A percentile compares a stretch with the other conserved stretches of the same genome.
phyloP scores from a whole-genome alignment of 305 asterid species.

The Fraxinus xanthoxyloides region DNA sequence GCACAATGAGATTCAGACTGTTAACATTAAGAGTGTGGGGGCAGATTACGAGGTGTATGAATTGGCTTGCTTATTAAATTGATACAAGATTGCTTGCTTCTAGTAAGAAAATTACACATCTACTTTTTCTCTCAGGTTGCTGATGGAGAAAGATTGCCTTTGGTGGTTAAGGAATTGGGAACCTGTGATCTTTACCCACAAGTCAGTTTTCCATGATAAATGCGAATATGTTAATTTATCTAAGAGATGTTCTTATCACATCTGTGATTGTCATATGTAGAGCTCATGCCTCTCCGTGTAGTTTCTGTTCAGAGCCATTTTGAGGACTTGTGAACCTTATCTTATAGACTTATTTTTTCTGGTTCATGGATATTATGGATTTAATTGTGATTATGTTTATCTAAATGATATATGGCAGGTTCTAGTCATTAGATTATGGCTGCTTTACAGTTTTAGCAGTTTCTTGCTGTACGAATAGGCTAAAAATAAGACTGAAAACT shows the following conservation, averaged over 20 bases:
- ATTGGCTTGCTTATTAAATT: constrained; percentile 7
- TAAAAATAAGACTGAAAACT: not conserved
- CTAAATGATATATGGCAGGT: constrained; percentile 14
- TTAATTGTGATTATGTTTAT: not conserved
- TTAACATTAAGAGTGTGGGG: constrained; percentile 91
- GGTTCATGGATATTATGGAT: not conserved
- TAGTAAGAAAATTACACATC: constrained; percentile 15
- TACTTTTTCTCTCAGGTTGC: constrained; percentile 59
- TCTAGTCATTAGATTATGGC: constrained; percentile 2
- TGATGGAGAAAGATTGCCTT: constrained; percentile 95
- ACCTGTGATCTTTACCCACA: constrained; percentile 79
- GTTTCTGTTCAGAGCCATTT: not conserved
- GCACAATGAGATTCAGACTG: constrained; percentile 97
- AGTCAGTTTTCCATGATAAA: constrained; percentile 30
- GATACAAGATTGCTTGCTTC: not conserved
- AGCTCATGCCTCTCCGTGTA: not conserved
- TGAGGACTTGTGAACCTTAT: not conserved
- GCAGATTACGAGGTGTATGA: constrained; percentile 83
- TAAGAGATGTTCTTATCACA: not conserved
- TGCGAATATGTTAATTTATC: constrained; percentile 13
- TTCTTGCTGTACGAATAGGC: constrained; percentile 7
- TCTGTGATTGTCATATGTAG: not conserved
- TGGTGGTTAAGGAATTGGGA: constrained; percentile 96
- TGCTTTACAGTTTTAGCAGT: constrained; percentile 10
- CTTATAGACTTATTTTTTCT: not conserved